Base-by-base conservation (phyloP, 2,329 filamentous ascomycete species). In the Geosmithia morbida region DNA sequence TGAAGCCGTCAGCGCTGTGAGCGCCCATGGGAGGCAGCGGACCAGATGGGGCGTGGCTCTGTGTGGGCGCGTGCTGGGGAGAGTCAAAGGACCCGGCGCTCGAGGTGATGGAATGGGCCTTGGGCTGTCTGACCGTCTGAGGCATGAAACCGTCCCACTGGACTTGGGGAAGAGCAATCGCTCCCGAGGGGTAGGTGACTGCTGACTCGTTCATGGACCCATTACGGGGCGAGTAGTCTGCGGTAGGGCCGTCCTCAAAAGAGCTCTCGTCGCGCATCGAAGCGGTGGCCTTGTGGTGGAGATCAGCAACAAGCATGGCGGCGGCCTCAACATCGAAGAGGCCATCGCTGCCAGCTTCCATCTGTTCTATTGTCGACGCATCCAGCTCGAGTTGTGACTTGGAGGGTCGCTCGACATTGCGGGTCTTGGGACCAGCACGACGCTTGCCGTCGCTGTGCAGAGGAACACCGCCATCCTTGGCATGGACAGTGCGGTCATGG, bases 401-500 rank as follows among this genome's bases (percentile, higher is more conserved):
- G 48, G 85, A 77, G 43, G 87, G 78, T 30, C 71, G 75, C 47
- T 72, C 70, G 51, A 79, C 69, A 47, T 78, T 70, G 54, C 77
- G 73, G 47, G 82, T 70, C 67, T 88, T 88, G 52, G 80, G 74
- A 46, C 75, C 77, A 53, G 83, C 77, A 53, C 87, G 83, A 59
- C 89, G 84, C 72, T 96, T 95, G 55, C 86, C 85, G 66, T 97
- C 92, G 66, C 88, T 94, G 65, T 94, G 88, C 44, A 97, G 78
- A 54, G 90, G 90, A 46, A 92, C 79, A 55, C 92, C 90, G 56
- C 90, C 90, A 70, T 98, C 92, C 70, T 97, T 97, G 52, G 92
- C 92, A 68, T 98, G 92, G 53, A 98, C 92, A 54, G 92, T 98
- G 59, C 92, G 86, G 67, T 98, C 92, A 71, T 98, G 92, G 65